Base-by-base conservation (phyloP, 2,329 filamentous ascomycete species). In the Fusarium humuli region DNA sequence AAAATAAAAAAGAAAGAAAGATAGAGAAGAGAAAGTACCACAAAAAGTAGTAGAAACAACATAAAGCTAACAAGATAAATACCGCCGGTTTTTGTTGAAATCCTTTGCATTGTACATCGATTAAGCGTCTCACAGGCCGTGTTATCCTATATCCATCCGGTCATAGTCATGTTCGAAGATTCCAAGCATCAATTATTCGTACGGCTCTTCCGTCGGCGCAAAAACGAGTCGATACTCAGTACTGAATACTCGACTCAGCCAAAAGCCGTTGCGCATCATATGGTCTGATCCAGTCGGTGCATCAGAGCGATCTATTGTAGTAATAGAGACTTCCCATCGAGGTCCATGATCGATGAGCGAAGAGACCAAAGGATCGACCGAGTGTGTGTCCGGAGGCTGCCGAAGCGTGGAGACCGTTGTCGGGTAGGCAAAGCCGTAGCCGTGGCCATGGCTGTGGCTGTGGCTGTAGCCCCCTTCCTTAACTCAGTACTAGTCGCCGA, bases 81-180 rank as follows among this genome's bases (percentile, higher is more conserved):
- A 74, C 67, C 59, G 66, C 65, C 56, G 57, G 47, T 57, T 72
- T 70, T 61, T 57, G 52, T 42, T 22, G 47, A 57, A 63, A 57
- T 67, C 52, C 55, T 53, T 59, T 32, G 34, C 52, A 45, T 57
- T 59, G 41, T 44, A 53, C 57, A 64, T 60, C 53, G 20, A 65
- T 60, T 41, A 50, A 48, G 37, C 61, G 20, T 40, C 44, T 67
- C 53, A 58, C 49, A 40, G 18, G 48, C 67, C 49, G 29, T 48
- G 54, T 50, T 63, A 59, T 53, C 67, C 27, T 66, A 48, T 65
- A 65, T 65, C 56, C 54, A 52, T 52, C 32, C 48, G 32, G 23
- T 52, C 48, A 44, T 61, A 47, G 56, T 70, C 57, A 70, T 70
- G 41, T 70, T 57, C 46, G 32, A 44, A 53, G 61, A 34, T 32